A percentile compares a stretch with the other conserved stretches of the same genome.
phyloP scores from a whole-genome alignment of 1,139 yeast species.

The Pichia sp. region DNA sequence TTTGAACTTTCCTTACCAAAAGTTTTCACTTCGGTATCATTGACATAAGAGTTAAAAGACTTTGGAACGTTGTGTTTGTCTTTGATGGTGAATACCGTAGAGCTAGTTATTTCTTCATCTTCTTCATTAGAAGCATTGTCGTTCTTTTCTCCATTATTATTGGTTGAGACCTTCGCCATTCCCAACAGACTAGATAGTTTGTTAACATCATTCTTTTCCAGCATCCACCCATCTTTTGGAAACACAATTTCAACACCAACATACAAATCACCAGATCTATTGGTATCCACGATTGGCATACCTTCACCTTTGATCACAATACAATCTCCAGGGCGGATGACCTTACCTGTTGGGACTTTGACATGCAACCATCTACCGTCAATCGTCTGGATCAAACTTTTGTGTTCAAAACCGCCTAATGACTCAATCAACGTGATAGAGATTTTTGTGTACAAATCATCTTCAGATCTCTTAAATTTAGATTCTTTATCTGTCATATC shows the following conservation, averaged over 20 bases:
- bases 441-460: slow-evolving; percentile 56
- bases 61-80: slow-evolving; percentile 19
- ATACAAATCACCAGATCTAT: slow-evolving; percentile 59
- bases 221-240: slow-evolving; percentile 76
- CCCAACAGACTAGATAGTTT: slow-evolving; percentile 52
- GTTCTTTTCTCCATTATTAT: slow-evolving; percentile 22
- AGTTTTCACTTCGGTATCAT: slow-evolving; percentile 18
- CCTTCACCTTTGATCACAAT: slow-evolving; percentile 72
- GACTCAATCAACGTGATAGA: slow-evolving; percentile 71
- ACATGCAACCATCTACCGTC: slow-evolving; percentile 71
- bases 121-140: slow-evolving; percentile 16
- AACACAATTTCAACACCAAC: slow-evolving; percentile 66
- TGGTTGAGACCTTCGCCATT: slow-evolving; percentile 17
- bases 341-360: slow-evolving; percentile 65
- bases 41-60: slow-evolving; percentile 22
- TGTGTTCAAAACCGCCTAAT: slow-evolving; percentile 64
- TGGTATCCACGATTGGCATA: slow-evolving; percentile 56
- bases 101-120: slow-evolving; percentile 20
- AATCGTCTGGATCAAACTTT: slow-evolving; percentile 60
- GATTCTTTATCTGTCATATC: slow-evolving; percentile 25
- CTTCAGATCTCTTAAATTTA: slow-evolving; percentile 38
- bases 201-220: slow-evolving; percentile 52
- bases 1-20: slow-evolving; percentile 16
- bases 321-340: slow-evolving; percentile 69
- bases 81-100: slow-evolving; percentile 20